A percentile compares a stretch with the other conserved stretches of the same genome.
phyloP scores from a whole-genome alignment of 129 eudicot species.

The Escallonia herrerae region DNA sequence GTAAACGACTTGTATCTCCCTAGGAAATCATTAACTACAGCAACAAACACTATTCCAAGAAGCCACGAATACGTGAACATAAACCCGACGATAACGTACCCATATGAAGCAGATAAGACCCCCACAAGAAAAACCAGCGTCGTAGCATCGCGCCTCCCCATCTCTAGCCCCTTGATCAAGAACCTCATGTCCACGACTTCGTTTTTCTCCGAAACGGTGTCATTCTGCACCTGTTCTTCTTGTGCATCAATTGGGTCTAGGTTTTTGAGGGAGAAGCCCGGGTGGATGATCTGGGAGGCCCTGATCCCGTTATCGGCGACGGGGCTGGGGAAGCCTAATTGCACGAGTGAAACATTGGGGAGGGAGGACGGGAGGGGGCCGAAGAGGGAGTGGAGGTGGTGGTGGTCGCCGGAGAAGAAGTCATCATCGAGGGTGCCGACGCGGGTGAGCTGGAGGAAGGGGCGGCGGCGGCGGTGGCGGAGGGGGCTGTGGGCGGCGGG shows the following conservation, averaged over 20 bases:
- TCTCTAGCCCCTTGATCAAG: conserved; percentile 51
- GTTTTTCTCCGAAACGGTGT: conserved; percentile 1
- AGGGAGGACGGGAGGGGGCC: conserved; percentile 20
- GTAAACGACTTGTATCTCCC: conserved; percentile 50
- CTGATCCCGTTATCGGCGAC: conserved; percentile 52
- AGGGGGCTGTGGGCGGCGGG: conserved; percentile 5
- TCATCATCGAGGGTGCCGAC: conserved; percentile 91
- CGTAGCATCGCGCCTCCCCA: conserved; percentile 63
- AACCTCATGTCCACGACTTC: conserved; percentile 41
- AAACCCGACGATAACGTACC: conserved; percentile 71
- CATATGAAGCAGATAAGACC: conserved; percentile 67
- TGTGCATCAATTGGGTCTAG: conserved; percentile 10
- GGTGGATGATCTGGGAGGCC: conserved; percentile 31
- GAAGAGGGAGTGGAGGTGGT: conserved; percentile 58
- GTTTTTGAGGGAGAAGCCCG: conserved; percentile 33
- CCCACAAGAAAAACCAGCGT: conserved; percentile 61
- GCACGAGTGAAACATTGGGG: conserved; percentile 29
- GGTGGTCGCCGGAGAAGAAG: conserved; percentile 75
- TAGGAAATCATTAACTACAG: conserved; percentile 62
- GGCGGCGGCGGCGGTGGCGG: conserved; percentile 56
- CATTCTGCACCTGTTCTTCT: conserved; percentile 5
- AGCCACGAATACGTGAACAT: conserved; percentile 85
- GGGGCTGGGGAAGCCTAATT: conserved; percentile 37
- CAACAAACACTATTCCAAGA: conserved; percentile 63
- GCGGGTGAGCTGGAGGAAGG: conserved; percentile 89